Base-by-base conservation (phyloP, 768 basidiomycete genomes). In the Podaxis pistillaris region DNA sequence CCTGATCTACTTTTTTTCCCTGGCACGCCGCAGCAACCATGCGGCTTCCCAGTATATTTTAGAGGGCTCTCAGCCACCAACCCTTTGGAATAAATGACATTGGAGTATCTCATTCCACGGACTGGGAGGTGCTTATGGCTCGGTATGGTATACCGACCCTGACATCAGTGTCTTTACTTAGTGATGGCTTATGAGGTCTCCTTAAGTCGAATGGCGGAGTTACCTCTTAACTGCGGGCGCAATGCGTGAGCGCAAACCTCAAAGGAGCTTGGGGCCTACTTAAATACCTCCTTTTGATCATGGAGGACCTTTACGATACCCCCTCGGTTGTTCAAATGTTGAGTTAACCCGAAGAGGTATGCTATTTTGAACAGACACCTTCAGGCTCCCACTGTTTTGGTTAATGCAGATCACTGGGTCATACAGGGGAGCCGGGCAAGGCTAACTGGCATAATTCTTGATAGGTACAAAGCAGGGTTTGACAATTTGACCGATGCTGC, bases 141-240 rank as follows among this genome's bases (percentile, higher is more conserved):
- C 3, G 38, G 22, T 19, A 19, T 7, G 38, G 38, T 40, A 38
- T 13, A 38, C 38, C 36, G 24, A 38, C 54, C 38, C 54, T 40
- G 54, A 38, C 13, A 22, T 38, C 13, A 40, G 19, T 56, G 13
- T 30, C 54, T 15, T 30, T 33, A 33, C 33, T 15, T 2, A 9
- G 22, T 56, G 54, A 37, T 33, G 30, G 28, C 33, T n/a, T 33
- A 15, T 37, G 37, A 33, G 53, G 53, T 19, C 19, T 30, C 54
- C 36, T 13, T 33, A 33, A 11, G 24, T 9, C 36, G 13, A 46
- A 55, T 47, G 60, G 52, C 60, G 60, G 60, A 62, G 53, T 46
- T 62, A 54, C 26, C 4, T 56, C 52, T 36, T 54, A 62, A 55
- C 28, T 46, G 60, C 60, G 60, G 60, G 7, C 37, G 15, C 60